Evolutionary conservation across 2,329 filamentous ascomycete genomes (phyloP).

Genomic region (Penicillium glabrum): DNA sequence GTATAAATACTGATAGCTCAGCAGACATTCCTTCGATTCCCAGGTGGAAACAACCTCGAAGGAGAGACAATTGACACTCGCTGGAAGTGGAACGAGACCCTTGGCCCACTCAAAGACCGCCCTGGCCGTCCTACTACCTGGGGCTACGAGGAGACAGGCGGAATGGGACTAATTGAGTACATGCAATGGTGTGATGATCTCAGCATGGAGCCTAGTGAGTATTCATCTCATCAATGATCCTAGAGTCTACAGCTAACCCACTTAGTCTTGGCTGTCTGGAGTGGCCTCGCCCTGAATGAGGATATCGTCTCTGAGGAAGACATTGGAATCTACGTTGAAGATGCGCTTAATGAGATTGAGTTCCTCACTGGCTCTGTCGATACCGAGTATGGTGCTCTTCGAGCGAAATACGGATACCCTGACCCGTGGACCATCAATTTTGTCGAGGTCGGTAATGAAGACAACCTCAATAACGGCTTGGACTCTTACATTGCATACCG

Average conservation of each 20-base stretch:
- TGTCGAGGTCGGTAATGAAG: slow-evolving; percentile 69
- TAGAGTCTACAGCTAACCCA: neutral
- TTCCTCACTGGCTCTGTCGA: slow-evolving; percentile 26
- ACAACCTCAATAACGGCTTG: slow-evolving; percentile 57
- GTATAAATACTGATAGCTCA: neutral
- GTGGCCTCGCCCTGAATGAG: slow-evolving; percentile 45
- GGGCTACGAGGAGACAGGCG: slow-evolving; percentile 47
- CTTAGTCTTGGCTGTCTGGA: slow-evolving; percentile 44
- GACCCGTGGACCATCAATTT: slow-evolving; percentile 61
- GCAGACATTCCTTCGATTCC: slow-evolving; percentile 50
- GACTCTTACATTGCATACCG: slow-evolving; percentile 55
- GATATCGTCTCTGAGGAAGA: slow-evolving; percentile 37
- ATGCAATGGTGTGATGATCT: slow-evolving; percentile 51
- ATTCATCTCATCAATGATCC: neutral
- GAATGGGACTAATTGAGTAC: slow-evolving; percentile 50
- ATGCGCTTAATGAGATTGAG: slow-evolving; percentile 36
- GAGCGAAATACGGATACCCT: slow-evolving; percentile 61
- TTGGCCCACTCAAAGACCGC: slow-evolving; percentile 50
- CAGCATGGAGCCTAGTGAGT: slow-evolving; percentile 38
- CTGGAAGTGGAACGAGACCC: slow-evolving; percentile 55
- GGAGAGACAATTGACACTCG: slow-evolving; percentile 35
- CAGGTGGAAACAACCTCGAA: slow-evolving; percentile 54
- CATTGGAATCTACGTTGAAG: slow-evolving; percentile 34
- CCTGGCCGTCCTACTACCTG: slow-evolving; percentile 44
- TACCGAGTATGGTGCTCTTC: slow-evolving; percentile 44